Conservation (phyloP, 805 yeast species). For the Allodekkera sacchari region DNA sequence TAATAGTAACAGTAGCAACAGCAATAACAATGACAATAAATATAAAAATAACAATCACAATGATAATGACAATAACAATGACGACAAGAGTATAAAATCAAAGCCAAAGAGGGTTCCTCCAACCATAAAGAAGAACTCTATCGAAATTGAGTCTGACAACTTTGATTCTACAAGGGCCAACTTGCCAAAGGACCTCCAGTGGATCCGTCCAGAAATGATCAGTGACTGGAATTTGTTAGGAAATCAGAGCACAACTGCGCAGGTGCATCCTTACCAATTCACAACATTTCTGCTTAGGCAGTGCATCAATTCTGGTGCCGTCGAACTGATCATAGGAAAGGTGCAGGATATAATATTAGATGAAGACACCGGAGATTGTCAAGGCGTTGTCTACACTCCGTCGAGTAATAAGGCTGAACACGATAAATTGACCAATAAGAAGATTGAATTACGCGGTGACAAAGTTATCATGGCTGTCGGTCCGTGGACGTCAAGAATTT, state of each 20-base stretch:
- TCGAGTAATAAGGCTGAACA: slow-evolving; percentile 27
- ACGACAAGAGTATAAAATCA: slow-evolving; percentile 1
- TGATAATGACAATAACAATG: slow-evolving; percentile 1
- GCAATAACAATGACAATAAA: background rate
- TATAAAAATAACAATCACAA: slow-evolving; percentile 1
- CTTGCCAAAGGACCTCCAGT: slow-evolving; percentile 60
- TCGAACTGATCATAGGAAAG: slow-evolving; percentile 80
- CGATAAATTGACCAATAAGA: slow-evolving; percentile 23
- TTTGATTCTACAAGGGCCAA: background rate
- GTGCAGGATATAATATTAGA: slow-evolving; percentile 60
- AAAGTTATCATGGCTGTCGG: slow-evolving; percentile 84
- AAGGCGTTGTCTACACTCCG: slow-evolving; percentile 57
- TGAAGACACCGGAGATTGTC: slow-evolving; percentile 56
- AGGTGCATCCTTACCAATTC: slow-evolving; percentile 91
- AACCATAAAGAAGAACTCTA: slow-evolving; percentile 27
- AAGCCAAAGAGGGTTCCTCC: slow-evolving; percentile 22
- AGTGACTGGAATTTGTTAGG: slow-evolving; percentile 75
- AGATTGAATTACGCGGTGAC: slow-evolving; percentile 52
- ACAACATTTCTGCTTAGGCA: slow-evolving; percentile 76
- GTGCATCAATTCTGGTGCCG: slow-evolving; percentile 74
- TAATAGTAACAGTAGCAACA: background rate
- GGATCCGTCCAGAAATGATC: slow-evolving; percentile 64
- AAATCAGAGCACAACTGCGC: slow-evolving; percentile 83
- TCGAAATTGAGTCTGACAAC: slow-evolving; percentile 21
- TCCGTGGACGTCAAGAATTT: slow-evolving; percentile 90